Evolutionary conservation across 306 rosid species (phyloP), one percentile per base, ranked within the genome.

Genomic region (Clitoria ternatea): DNA sequence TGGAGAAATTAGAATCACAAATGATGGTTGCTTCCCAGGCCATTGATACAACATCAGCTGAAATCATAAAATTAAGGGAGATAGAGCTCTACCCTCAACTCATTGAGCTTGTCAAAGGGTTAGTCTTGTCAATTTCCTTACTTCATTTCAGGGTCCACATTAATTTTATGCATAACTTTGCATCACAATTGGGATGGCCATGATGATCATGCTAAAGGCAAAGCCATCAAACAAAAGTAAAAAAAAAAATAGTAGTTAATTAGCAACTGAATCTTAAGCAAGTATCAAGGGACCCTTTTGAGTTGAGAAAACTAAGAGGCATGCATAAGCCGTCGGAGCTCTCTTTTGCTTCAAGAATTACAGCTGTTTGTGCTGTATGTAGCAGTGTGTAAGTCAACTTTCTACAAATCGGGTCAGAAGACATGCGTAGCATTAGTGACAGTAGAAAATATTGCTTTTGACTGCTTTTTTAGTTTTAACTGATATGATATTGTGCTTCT

Each of bases 1-100:
- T 94, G 10, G 99, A 94, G 66, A 94, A 87, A 74, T 79, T 89
- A 77, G 97, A 91, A 71, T 94, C 99, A 24, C 95, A 89, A 69
- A 80, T 91, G 95, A 89, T 84, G 91, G 99, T 94, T 80, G 81
- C 96, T 72, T 85, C 95, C 1, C 97, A 87, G 62, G 91, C 99
- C 85, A 87, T 94, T 7, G 97, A 94, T 40, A 82, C 91, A 49
- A 94, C 97, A 12, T 94, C 97, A 10, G 59, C 89, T 43, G 99
- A 94, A 79, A 91, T 94, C 33, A 61, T 84, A 85, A 91, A 91
- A 56, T 44, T 94, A 36, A 86, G 99, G 73, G 99, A 89, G 83
- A 81, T 79, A 6, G 96, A 94, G 70, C 84, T 94, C 30, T 89
- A 83, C 69, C 99, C 97, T 45, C 97, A 89, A 65, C 97, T 94